A percentile compares a stretch with the other conserved stretches of the same genome.
These are phyloP conservation scores for Schrenkiella parvula DNA, from an alignment of 345 rosid genomes.

Conservation along the genomic window DNA sequence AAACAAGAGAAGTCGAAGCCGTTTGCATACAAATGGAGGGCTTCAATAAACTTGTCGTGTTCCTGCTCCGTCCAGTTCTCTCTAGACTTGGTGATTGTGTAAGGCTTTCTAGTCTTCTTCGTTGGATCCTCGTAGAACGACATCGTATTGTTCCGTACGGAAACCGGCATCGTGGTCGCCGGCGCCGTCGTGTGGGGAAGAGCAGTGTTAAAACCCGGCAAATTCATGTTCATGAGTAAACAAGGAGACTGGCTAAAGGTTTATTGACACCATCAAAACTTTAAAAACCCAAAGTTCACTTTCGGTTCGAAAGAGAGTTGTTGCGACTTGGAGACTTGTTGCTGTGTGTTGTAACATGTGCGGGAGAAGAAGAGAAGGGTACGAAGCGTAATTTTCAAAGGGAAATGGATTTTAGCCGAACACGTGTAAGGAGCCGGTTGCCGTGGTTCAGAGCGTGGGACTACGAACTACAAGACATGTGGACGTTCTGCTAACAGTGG, in stretches of 20 bases:
- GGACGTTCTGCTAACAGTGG: conserved; percentile 14
- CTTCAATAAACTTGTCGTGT: conserved; percentile 93
- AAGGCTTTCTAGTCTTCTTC: conserved; percentile 87
- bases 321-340: not conserved
- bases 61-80: conserved; percentile 98
- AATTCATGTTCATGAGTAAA: conserved; percentile 52
- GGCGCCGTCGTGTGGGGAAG: conserved; percentile 26
- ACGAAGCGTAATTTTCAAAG: not conserved
- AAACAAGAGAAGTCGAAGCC: not conserved
- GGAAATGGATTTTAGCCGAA: not conserved
- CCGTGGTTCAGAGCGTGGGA: conserved; percentile 17
- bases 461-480: conserved; percentile 14
- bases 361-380: not conserved
- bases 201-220: conserved; percentile 45
- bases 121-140: conserved; percentile 47
- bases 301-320: not conserved
- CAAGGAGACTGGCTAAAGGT: conserved; percentile 47
- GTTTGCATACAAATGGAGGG: conserved; percentile 69
- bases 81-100: conserved; percentile 87
- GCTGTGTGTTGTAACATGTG: not conserved
- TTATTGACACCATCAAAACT: conserved; percentile 57
- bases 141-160: conserved; percentile 18
- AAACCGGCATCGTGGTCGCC: conserved; percentile 10
- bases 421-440: conserved; percentile 32
- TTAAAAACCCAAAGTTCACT: not conserved